Percentiles rank a stretch among this genome's conserved stretches.
phyloP scores from a whole-genome alignment of 2,329 filamentous ascomycete species.

The Calonectria crousiana region DNA sequence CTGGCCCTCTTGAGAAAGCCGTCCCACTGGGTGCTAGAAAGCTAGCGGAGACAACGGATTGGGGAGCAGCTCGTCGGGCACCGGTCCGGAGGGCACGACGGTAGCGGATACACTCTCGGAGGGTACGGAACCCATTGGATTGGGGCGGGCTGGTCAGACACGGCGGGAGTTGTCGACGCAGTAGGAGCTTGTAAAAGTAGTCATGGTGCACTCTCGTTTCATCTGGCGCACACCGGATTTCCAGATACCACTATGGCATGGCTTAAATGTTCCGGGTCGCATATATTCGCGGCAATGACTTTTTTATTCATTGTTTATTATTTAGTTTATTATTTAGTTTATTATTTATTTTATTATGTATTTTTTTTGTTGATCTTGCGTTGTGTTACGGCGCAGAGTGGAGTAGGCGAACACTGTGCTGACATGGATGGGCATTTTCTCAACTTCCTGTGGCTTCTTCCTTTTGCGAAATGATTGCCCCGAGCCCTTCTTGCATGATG shows the following conservation, averaged over 20 bases:
- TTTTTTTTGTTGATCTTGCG: not conserved
- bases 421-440: not conserved
- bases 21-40: too few relatives aligned
- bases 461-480: not conserved
- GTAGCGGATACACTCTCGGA: slow-evolving; percentile 57
- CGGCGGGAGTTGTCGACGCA: not conserved
- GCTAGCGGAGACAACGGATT: slow-evolving; percentile 5
- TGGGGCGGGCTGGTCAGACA: slow-evolving; percentile 22
- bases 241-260: not conserved
- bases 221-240: not conserved
- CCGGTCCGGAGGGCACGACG: slow-evolving; percentile 57
- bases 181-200: not conserved
- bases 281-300: not conserved
- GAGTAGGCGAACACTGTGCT: not conserved
- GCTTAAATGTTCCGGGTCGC: not conserved
- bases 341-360: too few relatives aligned
- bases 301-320: too few relatives aligned
- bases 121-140: slow-evolving; percentile 40
- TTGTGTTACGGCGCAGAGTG: not conserved
- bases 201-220: not conserved
- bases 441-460: not conserved
- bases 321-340: too few relatives aligned
- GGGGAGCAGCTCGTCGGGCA: slow-evolving; percentile 55
- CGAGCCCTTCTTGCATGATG: slow-evolving; percentile 16
- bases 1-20: slow-evolving; percentile 8